phyloP scores from a whole-genome alignment of 1,139 yeast genomes.

The Nakaseomyces nivariensis region DNA sequence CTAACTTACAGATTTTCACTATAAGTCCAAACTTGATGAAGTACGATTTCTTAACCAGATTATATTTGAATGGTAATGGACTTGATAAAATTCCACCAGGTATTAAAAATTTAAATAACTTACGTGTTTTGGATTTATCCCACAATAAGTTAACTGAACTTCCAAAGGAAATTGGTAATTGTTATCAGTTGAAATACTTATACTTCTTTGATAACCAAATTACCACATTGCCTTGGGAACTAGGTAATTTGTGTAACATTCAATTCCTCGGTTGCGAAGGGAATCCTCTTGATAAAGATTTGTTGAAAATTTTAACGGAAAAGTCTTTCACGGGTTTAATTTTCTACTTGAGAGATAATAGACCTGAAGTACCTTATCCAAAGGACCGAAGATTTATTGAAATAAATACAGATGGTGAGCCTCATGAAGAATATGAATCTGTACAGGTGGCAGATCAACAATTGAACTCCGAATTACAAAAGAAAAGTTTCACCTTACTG shows the following conservation, averaged over 20 bases:
- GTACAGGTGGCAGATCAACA: constrained; percentile 29
- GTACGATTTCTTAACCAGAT: constrained; percentile 75
- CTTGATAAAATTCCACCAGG: constrained; percentile 59
- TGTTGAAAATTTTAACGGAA: constrained; percentile 60
- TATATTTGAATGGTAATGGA: constrained; percentile 81
- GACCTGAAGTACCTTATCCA: constrained; percentile 57
- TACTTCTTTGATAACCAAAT: constrained; percentile 84
- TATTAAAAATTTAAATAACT: constrained; percentile 57
- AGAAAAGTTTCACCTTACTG: constrained; percentile 57
- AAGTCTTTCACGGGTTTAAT: constrained; percentile 82
- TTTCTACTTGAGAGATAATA: constrained; percentile 69
- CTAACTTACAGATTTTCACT: constrained; percentile 76
- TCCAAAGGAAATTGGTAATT: constrained; percentile 75
- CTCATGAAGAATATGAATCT: constrained; percentile 33
- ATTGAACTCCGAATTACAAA: constrained; percentile 23
- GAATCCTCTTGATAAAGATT: constrained; percentile 63
- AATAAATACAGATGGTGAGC: constrained; percentile 68
- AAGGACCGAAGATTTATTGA: constrained; percentile 75
- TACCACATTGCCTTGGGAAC: constrained; percentile 64
- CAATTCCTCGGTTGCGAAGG: constrained; percentile 91
- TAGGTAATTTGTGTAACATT: constrained; percentile 78
- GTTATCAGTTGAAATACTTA: constrained; percentile 70
- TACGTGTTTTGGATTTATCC: constrained; percentile 79
- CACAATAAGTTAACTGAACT: constrained; percentile 60
- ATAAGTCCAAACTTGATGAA: constrained; percentile 67